A percentile compares a stretch with the other conserved stretches of the same genome.
These are phyloP conservation scores for Nigrograna mackinnonii DNA, from an alignment of 2,329 filamentous ascomycete genomes.

Conservation along the genomic window DNA sequence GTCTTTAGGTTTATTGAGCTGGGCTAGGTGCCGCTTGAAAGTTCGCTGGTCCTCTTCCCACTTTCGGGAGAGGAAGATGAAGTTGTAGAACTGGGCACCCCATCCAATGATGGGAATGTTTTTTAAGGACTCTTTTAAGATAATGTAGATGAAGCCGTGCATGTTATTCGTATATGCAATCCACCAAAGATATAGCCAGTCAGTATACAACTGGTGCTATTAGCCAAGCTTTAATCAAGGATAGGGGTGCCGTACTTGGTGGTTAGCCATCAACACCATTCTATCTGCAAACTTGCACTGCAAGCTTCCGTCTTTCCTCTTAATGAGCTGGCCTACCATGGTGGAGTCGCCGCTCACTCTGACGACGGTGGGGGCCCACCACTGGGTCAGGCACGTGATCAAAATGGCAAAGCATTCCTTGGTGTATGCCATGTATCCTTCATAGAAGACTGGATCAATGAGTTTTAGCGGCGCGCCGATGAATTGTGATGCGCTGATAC, in stretches of 20 bases:
- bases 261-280: conserved; percentile 83
- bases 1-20: conserved; percentile 69
- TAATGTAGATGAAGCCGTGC: conserved; percentile 88
- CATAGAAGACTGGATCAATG: conserved; percentile 76
- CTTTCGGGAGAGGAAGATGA: conserved; percentile 90
- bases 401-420: conserved; percentile 82
- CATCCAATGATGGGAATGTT: conserved; percentile 78
- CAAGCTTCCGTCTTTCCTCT: conserved; percentile 72
- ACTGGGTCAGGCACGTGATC: conserved; percentile 78
- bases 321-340: conserved; percentile 73
- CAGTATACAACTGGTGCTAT: conserved; percentile 71
- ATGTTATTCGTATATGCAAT: conserved; percentile 82
- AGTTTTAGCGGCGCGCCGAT: conserved; percentile 77
- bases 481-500: conserved; percentile 69
- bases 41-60: conserved; percentile 79
- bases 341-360: conserved; percentile 82
- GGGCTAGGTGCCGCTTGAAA: conserved; percentile 73
- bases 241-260: conserved; percentile 56
- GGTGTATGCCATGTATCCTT: conserved; percentile 84
- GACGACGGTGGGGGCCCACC: conserved; percentile 84
- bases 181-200: conserved; percentile 95
- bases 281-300: conserved; percentile 81
- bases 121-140: conserved; percentile 84
- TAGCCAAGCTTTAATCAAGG: conserved; percentile 1
- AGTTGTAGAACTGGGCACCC: conserved; percentile 84